Percentiles rank a stretch among this genome's conserved stretches.
These are phyloP conservation scores for Penstemon barbatus DNA, from an alignment of 257 asterid species.

Conservation along the genomic window DNA sequence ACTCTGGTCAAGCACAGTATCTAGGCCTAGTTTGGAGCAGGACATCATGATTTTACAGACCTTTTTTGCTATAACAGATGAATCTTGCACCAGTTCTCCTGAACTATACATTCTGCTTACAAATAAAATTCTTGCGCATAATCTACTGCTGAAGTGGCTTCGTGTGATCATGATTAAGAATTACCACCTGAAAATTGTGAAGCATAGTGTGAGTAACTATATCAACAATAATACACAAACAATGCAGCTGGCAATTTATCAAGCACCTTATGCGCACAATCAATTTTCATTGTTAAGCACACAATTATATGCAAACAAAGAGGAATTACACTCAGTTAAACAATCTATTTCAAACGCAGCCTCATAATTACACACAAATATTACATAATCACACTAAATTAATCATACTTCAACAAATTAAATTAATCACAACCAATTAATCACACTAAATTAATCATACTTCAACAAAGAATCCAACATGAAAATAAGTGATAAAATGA, in stretches of 20 bases:
- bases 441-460: too few species aligned
- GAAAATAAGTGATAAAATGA: too few species aligned
- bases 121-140: constrained; percentile 11
- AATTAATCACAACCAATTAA: too few species aligned
- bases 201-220: neutral
- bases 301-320: too few species aligned
- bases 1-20: constrained; percentile 62
- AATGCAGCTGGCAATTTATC: constrained; percentile 32
- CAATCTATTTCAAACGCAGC: too few species aligned
- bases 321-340: too few species aligned
- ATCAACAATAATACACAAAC: neutral
- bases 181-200: constrained; percentile 26
- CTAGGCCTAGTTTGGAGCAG: constrained; percentile 69
- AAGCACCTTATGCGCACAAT: constrained; percentile 22
- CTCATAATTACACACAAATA: too few species aligned
- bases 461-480: too few species aligned
- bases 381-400: too few species aligned
- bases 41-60: constrained; percentile 67
- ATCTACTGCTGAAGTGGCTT: constrained; percentile 8
- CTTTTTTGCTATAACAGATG: constrained; percentile 41
- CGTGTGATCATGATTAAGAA: constrained; percentile 26
- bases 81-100: constrained; percentile 42
- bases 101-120: constrained; percentile 53
- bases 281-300: too few species aligned
- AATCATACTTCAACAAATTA: too few species aligned